A percentile compares a stretch with the other conserved stretches of the same genome.
These are phyloP conservation scores for Yarrowia keelungensis DNA, from an alignment of 805 yeast genomes.

Conservation along the genomic window DNA sequence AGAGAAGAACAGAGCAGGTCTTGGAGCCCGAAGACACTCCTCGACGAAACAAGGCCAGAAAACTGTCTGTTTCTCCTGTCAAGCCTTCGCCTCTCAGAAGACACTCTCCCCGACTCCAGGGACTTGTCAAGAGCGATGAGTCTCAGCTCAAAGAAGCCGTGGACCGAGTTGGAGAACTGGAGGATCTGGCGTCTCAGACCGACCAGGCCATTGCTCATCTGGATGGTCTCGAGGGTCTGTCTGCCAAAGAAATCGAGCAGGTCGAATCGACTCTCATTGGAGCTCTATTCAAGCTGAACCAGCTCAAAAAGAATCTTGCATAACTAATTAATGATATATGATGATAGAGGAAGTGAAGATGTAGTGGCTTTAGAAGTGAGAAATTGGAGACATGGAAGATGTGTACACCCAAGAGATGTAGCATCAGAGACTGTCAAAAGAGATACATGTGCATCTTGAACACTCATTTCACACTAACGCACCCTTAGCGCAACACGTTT, in stretches of 20 bases:
- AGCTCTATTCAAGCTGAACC: conserved; percentile 32
- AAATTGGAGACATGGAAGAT: no score
- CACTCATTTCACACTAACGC: no score
- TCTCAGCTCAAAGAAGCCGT: neutral
- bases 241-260: neutral
- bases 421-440: no score
- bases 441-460: no score
- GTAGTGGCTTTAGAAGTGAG: no score
- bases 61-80: conserved; percentile 8
- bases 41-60: conserved; percentile 7
- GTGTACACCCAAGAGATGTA: no score
- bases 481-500: no score
- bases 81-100: conserved; percentile 12
- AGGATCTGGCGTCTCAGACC: neutral
- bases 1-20: neutral
- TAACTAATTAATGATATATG: conserved; percentile 1
- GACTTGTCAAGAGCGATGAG: neutral
- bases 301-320: conserved; percentile 15
- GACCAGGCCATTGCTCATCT: neutral
- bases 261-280: conserved; percentile 23
- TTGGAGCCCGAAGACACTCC: neutral
- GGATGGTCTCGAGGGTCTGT: no score
- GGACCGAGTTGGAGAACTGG: neutral
- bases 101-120: conserved; percentile 4
- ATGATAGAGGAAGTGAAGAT: no score